These are phyloP conservation scores for Fusarium nygamai DNA, from an alignment of 2,329 filamentous ascomycete genomes.

Conservation along the genomic window DNA sequence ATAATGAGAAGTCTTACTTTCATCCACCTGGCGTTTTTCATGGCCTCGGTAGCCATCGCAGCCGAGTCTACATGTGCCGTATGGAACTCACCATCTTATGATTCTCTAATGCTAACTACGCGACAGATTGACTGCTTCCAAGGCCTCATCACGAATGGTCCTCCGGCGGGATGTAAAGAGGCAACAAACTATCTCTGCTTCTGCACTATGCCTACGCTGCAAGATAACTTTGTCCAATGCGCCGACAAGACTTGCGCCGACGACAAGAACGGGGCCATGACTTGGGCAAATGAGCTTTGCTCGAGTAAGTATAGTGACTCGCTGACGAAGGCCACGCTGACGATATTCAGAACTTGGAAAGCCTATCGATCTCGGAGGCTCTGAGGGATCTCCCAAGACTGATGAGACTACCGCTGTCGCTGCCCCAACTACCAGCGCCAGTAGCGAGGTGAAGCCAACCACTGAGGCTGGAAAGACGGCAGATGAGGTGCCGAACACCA, in stretches of 20 bases:
- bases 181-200: constrained; percentile 47
- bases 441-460: neutral
- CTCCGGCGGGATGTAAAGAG: constrained; percentile 44
- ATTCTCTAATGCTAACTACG: neutral
- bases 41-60: constrained; percentile 12
- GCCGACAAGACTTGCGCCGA: constrained; percentile 15
- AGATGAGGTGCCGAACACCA: neutral
- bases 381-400: neutral
- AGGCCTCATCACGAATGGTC: constrained; percentile 41
- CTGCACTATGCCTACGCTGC: constrained; percentile 40
- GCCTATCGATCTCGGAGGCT: constrained; percentile 16
- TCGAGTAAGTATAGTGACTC: neutral
- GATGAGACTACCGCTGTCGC: neutral
- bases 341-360: constrained; percentile 10
- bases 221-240: constrained; percentile 41
- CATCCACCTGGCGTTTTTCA: constrained; percentile 12
- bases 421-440: neutral
- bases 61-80: constrained; percentile 30
- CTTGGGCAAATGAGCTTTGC: constrained; percentile 49
- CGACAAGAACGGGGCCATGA: constrained; percentile 20
- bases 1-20: constrained; percentile 27
- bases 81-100: neutral
- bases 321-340: neutral
- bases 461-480: neutral
- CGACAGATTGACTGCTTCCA: constrained; percentile 44